Conservation (phyloP, 208 protist genomes). For the Trypanosoma conorhini region DNA sequence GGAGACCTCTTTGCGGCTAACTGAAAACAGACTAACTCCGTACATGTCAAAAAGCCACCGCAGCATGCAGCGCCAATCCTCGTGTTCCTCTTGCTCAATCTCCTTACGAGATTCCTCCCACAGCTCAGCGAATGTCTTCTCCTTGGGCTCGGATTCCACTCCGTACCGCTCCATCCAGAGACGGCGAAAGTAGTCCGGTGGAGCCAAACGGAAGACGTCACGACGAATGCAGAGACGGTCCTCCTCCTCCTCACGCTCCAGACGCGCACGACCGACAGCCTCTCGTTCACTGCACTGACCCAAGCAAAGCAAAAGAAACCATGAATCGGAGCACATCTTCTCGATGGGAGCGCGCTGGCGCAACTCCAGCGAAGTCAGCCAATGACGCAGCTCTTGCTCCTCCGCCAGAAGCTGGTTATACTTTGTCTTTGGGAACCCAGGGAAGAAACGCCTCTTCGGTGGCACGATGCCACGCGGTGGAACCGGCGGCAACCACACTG, state of each 20-base stretch:
- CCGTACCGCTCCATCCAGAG: constrained; percentile 50
- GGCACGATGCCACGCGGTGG: constrained; percentile 33
- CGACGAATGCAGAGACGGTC: constrained; percentile 39
- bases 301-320: constrained; percentile 46
- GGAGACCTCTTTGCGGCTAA: constrained; percentile 50
- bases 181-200: constrained; percentile 65
- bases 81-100: constrained; percentile 41
- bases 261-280: constrained; percentile 33
- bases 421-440: constrained; percentile 52
- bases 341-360: constrained; percentile 53
- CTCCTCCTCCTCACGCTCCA: constrained; percentile 60
- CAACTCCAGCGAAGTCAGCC: constrained; percentile 57
- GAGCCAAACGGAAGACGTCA: constrained; percentile 49
- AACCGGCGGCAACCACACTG: constrained; percentile 53
- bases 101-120: constrained; percentile 33
- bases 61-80: constrained; percentile 38
- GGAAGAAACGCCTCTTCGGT: constrained; percentile 27
- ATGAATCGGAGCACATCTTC: constrained; percentile 45
- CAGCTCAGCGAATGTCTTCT: constrained; percentile 41
- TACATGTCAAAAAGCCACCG: constrained; percentile 67
- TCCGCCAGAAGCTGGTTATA: constrained; percentile 49
- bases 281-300: constrained; percentile 39
- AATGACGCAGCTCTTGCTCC: constrained; percentile 72
- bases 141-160: constrained; percentile 16
- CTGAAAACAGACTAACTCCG: constrained; percentile 50